phyloP scores from a whole-genome alignment of 2,329 filamentous ascomycete genomes.

The Proliferodiscus dingleyae region DNA sequence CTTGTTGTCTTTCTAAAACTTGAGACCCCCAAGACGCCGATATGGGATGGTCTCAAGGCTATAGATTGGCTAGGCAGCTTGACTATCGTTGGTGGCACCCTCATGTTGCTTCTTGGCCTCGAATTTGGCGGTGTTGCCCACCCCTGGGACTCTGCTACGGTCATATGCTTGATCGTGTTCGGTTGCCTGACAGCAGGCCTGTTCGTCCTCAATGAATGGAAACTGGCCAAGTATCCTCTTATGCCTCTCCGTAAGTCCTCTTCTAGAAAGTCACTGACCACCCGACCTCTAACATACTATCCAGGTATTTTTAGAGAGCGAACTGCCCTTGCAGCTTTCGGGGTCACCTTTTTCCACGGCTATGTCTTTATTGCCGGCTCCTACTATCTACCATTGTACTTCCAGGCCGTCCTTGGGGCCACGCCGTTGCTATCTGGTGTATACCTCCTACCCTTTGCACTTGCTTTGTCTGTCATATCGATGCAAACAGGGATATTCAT shows the following conservation, averaged over 20 bases:
- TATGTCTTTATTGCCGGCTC: constrained; percentile 35
- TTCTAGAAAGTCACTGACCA: background rate
- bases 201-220: constrained; percentile 70
- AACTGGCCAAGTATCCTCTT: constrained; percentile 69
- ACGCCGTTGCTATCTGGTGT: constrained; percentile 67
- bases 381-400: constrained; percentile 55
- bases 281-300: constrained; percentile 60
- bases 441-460: constrained; percentile 56
- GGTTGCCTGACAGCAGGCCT: constrained; percentile 49
- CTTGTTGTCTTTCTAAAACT: constrained; percentile 60
- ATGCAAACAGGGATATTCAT: constrained; percentile 51
- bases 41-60: constrained; percentile 56
- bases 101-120: constrained; percentile 83
- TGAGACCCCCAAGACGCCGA: constrained; percentile 60
- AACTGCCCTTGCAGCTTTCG: constrained; percentile 62
- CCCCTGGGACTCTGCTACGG: constrained; percentile 44
- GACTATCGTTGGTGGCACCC: constrained; percentile 62
- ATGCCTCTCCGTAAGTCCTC: constrained; percentile 55
- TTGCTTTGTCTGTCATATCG: constrained; percentile 61
- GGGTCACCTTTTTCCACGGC: constrained; percentile 68
- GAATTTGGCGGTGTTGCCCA: constrained; percentile 74
- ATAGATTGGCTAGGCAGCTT: constrained; percentile 58
- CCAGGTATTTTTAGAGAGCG: constrained; percentile 62
- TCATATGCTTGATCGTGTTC: constrained; percentile 50
- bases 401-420: constrained; percentile 48